Base-by-base conservation (phyloP, 345 rosid species). In the Excoecaria agallocha region DNA sequence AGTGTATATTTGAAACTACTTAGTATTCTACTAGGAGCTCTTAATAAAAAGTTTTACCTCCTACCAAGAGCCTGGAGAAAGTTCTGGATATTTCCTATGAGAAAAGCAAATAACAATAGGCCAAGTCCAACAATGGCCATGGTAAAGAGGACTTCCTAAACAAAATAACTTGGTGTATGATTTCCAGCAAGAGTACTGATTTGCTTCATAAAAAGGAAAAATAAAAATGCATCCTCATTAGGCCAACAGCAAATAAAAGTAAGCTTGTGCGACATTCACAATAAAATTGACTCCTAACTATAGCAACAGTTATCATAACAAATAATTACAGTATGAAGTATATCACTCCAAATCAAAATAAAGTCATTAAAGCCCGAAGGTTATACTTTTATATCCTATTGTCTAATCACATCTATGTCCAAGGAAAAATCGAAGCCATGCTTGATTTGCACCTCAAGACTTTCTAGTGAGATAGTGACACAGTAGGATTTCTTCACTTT, bases 161-260 rank as follows among this genome's bases (percentile, higher is more conserved):
- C 43, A 75, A 85, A 89, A 82, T 90, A 92, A 87, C 98, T 94
- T 10, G 98, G 98, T 39, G 0, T 16, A 80, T 69, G 97, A 78
- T 90, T 94, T 73, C 98, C 98, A 57, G 97, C 98, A 59, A 94
- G 90, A 50, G 97, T 92, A 76, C 98, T 92, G 84, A 94, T 92
- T 94, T 94, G 98, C 98, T 94, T 82, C 79, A 77, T 8, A 55
- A 78, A 65, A 70, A 58, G 12, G 73, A 19, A 61, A 12, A 19
- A 56, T 38, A 61, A 12, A 19, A 56, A 30, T 15, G 43, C 24
- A 16, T 38, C 30, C 60, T 20, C 13, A 39, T 41, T 10, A 52
- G 17, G 52, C 39, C 61, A 76, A 37, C 30, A 22, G 43, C 50
- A 66, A 54, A 49, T 35, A 39, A 22, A 0, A 49, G 2, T 66